Evolutionary conservation across 2,329 filamentous ascomycete genomes (phyloP).

Genomic region (Gnomoniopsis sp.): DNA sequence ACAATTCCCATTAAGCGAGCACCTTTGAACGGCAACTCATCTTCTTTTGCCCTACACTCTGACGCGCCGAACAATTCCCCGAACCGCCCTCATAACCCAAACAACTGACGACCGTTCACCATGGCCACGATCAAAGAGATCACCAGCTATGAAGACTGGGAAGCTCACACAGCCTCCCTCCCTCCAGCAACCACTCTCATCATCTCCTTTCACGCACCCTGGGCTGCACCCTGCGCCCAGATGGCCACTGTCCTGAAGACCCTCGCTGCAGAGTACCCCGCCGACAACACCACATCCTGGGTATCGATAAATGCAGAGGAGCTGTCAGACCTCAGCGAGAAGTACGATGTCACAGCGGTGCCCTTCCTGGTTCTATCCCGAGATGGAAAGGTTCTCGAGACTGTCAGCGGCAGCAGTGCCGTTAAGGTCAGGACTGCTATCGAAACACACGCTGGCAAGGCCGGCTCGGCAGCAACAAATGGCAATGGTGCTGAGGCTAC

Average conservation of each 20-base stretch:
- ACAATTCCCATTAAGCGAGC: too few species aligned
- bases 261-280: slow-evolving; percentile 81
- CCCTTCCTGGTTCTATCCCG: slow-evolving; percentile 85
- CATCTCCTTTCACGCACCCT: slow-evolving; percentile 93
- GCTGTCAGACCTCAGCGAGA: slow-evolving; percentile 84
- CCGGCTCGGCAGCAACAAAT: slow-evolving; percentile 31
- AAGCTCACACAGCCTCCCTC: slow-evolving; percentile 61
- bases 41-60: background rate
- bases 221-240: slow-evolving; percentile 93
- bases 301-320: slow-evolving; percentile 93
- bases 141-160: slow-evolving; percentile 70
- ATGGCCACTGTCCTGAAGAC: slow-evolving; percentile 85
- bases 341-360: slow-evolving; percentile 91
- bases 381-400: slow-evolving; percentile 72
- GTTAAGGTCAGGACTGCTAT: slow-evolving; percentile 81
- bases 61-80: background rate
- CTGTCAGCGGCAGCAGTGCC: slow-evolving; percentile 85
- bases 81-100: background rate
- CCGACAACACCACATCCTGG: slow-evolving; percentile 70
- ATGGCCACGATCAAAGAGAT: slow-evolving; percentile 82
- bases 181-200: slow-evolving; percentile 71
- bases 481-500: slow-evolving; percentile 23
- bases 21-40: background rate
- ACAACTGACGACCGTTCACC: background rate
- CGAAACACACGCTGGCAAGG: slow-evolving; percentile 69